These are phyloP conservation scores for Aspergillus jensenii DNA, from an alignment of 2,329 filamentous ascomycete genomes.

Conservation along the genomic window DNA sequence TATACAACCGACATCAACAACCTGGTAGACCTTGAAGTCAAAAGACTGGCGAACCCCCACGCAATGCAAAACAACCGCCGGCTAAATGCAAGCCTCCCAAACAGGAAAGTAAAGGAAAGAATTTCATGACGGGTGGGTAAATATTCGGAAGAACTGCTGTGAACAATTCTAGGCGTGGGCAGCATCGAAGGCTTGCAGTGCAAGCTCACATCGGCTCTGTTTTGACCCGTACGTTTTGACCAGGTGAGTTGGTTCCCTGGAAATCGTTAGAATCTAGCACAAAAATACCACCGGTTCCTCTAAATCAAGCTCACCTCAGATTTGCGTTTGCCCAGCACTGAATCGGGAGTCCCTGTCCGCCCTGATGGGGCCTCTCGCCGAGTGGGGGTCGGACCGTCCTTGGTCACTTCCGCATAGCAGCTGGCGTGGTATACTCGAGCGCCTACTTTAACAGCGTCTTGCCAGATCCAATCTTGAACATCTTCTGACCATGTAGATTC, in stretches of 20 bases:
- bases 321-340: slow-evolving; percentile 71
- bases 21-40: background rate
- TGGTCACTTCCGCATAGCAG: slow-evolving; percentile 80
- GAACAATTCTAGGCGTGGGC: background rate
- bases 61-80: slow-evolving; percentile 19
- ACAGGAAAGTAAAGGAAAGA: slow-evolving; percentile 4
- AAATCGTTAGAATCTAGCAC: slow-evolving; percentile 6
- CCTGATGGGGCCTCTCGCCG: slow-evolving; percentile 35
- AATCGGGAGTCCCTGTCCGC: slow-evolving; percentile 59
- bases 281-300: background rate
- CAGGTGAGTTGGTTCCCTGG: slow-evolving; percentile 36
- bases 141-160: background rate
- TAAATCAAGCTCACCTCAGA: slow-evolving; percentile 55
- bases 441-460: slow-evolving; percentile 78
- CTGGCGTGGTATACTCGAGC: slow-evolving; percentile 83
- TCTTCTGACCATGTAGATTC: slow-evolving; percentile 90
- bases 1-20: background rate
- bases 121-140: slow-evolving; percentile 1
- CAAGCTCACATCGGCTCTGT: slow-evolving; percentile 32
- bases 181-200: background rate
- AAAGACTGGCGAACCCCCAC: background rate
- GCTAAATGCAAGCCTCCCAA: slow-evolving; percentile 18
- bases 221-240: slow-evolving; percentile 41
- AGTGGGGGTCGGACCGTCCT: slow-evolving; percentile 52
- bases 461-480: slow-evolving; percentile 95